Evolutionary conservation across 768 basidiomycete species (phyloP).

Genomic region (Mycena rebaudengoi): DNA sequence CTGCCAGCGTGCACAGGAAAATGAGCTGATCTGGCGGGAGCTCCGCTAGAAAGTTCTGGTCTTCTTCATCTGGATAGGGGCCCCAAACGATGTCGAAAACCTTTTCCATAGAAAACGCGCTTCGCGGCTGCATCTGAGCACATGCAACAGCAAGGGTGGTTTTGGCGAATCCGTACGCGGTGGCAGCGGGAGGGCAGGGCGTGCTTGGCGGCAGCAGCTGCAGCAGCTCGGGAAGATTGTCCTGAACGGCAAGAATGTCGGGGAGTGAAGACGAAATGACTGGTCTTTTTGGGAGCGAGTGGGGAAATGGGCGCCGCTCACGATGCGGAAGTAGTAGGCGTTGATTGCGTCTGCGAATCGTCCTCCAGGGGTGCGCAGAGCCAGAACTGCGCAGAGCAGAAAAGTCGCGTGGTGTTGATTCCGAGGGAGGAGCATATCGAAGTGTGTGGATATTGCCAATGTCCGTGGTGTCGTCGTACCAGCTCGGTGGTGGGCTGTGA

Average conservation of each 20-base stretch:
- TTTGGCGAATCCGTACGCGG: background rate
- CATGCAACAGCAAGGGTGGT: background rate
- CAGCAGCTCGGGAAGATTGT: too few relatives aligned
- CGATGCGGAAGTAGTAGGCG: background rate
- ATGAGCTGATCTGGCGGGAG: background rate
- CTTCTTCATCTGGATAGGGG: background rate
- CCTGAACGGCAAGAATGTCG: too few relatives aligned
- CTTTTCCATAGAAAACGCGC: too few relatives aligned
- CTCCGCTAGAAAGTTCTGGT: background rate
- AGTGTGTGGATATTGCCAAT: too few relatives aligned
- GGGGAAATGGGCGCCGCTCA: background rate
- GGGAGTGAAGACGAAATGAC: too few relatives aligned
- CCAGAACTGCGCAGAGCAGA: background rate
- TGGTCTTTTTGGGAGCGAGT: background rate
- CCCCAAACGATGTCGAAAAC: background rate
- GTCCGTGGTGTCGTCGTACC: too few relatives aligned
- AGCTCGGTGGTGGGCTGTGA: too few relatives aligned
- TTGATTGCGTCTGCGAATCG: background rate
- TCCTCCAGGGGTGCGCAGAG: background rate
- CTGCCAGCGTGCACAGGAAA: background rate
- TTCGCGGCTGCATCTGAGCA: too few relatives aligned
- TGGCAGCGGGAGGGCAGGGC: background rate
- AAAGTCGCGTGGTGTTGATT: background rate
- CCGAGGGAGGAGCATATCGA: background rate
- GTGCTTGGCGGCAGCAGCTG: too few relatives aligned